Conservation (phyloP, 2,329 filamentous ascomycete species). For the Tothia fuscella region DNA sequence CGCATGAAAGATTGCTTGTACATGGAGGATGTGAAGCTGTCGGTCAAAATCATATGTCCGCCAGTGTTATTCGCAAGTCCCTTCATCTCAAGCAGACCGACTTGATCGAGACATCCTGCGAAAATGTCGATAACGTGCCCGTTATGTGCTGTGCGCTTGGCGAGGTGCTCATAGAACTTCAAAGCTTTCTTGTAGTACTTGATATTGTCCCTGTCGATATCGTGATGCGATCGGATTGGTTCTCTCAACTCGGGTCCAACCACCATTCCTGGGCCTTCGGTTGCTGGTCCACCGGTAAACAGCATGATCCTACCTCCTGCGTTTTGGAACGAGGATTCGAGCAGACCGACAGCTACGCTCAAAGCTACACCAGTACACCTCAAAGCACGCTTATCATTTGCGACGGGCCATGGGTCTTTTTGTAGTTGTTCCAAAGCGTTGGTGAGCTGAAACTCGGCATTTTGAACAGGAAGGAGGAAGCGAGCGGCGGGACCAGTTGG, state of each 20-base stretch:
- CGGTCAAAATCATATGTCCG: slow-evolving; percentile 94
- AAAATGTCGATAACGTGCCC: slow-evolving; percentile 97
- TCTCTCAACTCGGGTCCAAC: slow-evolving; percentile 92
- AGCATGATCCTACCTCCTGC: slow-evolving; percentile 93
- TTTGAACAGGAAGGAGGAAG: slow-evolving; percentile 86
- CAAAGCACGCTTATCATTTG: slow-evolving; percentile 79
- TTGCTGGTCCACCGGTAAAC: slow-evolving; percentile 88
- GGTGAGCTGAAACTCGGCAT: slow-evolving; percentile 94
- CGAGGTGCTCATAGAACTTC: slow-evolving; percentile 89
- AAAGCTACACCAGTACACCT: slow-evolving; percentile 94
- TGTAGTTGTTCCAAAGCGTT: slow-evolving; percentile 92
- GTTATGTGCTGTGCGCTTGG: slow-evolving; percentile 90
- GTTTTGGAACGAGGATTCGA: slow-evolving; percentile 94
- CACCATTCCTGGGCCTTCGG: slow-evolving; percentile 92
- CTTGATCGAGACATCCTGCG: slow-evolving; percentile 92
- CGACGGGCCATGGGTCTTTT: slow-evolving; percentile 94
- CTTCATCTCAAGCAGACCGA: slow-evolving; percentile 96
- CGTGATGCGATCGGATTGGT: slow-evolving; percentile 94
- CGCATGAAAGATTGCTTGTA: slow-evolving; percentile 98
- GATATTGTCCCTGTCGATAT: slow-evolving; percentile 97
- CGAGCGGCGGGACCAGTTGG: slow-evolving; percentile 72
- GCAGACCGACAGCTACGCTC: slow-evolving; percentile 80
- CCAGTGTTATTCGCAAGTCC: slow-evolving; percentile 90
- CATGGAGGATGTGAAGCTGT: slow-evolving; percentile 98
- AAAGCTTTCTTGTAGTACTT: slow-evolving; percentile 99